Evolutionary conservation across 164 flowering plant genomes (phyloP), one percentile per base, ranked within the genome.

Genomic region (Liquidambar formosana): DNA sequence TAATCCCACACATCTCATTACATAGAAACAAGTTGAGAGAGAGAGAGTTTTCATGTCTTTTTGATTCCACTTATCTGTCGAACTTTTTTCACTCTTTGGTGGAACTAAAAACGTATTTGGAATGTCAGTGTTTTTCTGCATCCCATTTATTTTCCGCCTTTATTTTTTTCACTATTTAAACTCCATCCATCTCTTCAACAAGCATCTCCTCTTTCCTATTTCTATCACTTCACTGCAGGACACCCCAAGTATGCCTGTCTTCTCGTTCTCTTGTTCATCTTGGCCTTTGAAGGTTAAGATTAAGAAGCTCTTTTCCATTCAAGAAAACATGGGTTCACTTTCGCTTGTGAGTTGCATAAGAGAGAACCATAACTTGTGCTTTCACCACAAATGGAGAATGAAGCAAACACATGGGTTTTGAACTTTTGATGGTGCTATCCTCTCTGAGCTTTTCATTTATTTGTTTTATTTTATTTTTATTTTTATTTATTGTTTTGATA

Each of bases 351-450:
- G 41, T 33, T 2, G 6, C 41, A n/a, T n/a, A n/a, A n/a, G 38
- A 12, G 14, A 6, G 8, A 19, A n/a, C 11, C 38, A 13, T n/a
- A n/a, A n/a, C 27, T 18, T 19, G 33, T 48, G 25, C 63, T 27
- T 61, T 18, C 57, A n/a, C 15, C 49, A 33, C 57, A 48, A 23
- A 15, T 18, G 72, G 52, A 67, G 57, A 16, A 48, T 61, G 66
- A 61, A 52, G 41, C n/a, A 21, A 19, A 23, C 16, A 8, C 26
- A 18, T 8, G 14, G 5, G 12, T 26, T 19, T 45, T 57, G 0
- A 14, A 33, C 41, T 6, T 33, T 33, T 33, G 41, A 33, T 18
- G 79, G 81, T 68, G 81, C 61, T 81, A 73, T 78, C 79, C 53
- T 58, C 0, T 1, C 75, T 81, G 79, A 75, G 81, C 79, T 73